Evolutionary conservation across 2,329 filamentous ascomycete species (phyloP).

Genomic region (Phyllosticta citrichinensis): DNA sequence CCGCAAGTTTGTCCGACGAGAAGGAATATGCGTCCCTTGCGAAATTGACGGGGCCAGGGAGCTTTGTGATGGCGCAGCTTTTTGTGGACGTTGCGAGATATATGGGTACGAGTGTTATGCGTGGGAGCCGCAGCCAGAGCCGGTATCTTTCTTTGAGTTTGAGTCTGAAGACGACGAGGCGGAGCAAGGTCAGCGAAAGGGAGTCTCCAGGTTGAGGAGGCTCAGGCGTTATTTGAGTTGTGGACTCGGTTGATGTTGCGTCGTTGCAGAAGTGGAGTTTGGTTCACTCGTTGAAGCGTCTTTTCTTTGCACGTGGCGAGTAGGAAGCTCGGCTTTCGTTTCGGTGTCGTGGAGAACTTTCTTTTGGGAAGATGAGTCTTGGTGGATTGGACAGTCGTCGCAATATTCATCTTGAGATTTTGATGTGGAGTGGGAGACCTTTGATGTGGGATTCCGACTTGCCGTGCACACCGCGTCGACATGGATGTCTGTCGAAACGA

Average conservation of each 20-base stretch:
- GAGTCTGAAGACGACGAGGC: neutral
- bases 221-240: neutral
- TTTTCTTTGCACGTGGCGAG: neutral
- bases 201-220: neutral
- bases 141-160: neutral
- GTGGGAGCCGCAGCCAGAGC: neutral
- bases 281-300: neutral
- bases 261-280: neutral
- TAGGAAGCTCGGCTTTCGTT: neutral
- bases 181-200: neutral
- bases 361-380: neutral
- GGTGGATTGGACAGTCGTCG: neutral
- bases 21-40: neutral
- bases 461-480: neutral
- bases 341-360: neutral
- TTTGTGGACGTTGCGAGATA: neutral
- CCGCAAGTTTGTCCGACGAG: neutral
- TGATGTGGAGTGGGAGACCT: neutral
- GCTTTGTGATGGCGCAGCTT: neutral
- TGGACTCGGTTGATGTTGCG: neutral
- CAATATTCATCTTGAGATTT: neutral
- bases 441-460: neutral
- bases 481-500: neutral
- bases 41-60: neutral
- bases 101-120: neutral